These are phyloP conservation scores for Cenchrus americanus DNA, from an alignment of 176 grass and related monocot species.

Conservation along the genomic window DNA sequence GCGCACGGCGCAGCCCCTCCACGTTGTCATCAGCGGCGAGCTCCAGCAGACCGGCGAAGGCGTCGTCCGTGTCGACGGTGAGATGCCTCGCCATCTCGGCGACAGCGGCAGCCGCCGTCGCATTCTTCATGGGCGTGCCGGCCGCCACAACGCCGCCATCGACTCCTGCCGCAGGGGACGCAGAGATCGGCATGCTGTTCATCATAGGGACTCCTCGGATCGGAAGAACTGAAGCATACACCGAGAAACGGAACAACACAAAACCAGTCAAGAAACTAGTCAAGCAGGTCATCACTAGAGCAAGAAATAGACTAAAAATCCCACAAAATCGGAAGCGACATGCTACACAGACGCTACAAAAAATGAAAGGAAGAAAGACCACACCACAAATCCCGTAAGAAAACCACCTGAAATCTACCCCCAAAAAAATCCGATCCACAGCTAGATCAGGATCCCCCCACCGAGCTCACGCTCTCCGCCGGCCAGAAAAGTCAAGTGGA, in stretches of 20 bases:
- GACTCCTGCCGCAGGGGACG: slow-evolving; percentile 4
- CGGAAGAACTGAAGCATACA: slow-evolving; percentile 32
- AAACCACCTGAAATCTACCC: slow-evolving; percentile 5
- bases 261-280: slow-evolving; percentile 57
- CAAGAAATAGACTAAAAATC: slow-evolving; percentile 45
- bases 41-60: slow-evolving; percentile 61
- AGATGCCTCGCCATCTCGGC: slow-evolving; percentile 60
- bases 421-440: slow-evolving; percentile 5
- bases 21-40: slow-evolving; percentile 67
- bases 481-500: slow-evolving; percentile 28
- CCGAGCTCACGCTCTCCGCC: background rate
- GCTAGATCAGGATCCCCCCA: slow-evolving; percentile 29
- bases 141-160: slow-evolving; percentile 11
- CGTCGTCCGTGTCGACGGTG: slow-evolving; percentile 63
- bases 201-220: slow-evolving; percentile 51
- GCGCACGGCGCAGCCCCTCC: slow-evolving; percentile 45
- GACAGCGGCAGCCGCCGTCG: slow-evolving; percentile 30
- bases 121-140: slow-evolving; percentile 48
- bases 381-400: slow-evolving; percentile 4
- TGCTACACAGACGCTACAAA: background rate
- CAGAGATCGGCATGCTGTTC: slow-evolving; percentile 55
- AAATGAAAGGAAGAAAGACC: slow-evolving; percentile 21
- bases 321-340: slow-evolving; percentile 33
- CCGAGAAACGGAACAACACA: background rate
- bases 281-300: slow-evolving; percentile 34